These are phyloP conservation scores for Austroboletus eburneus DNA, from an alignment of 768 basidiomycete genomes.

Conservation along the genomic window DNA sequence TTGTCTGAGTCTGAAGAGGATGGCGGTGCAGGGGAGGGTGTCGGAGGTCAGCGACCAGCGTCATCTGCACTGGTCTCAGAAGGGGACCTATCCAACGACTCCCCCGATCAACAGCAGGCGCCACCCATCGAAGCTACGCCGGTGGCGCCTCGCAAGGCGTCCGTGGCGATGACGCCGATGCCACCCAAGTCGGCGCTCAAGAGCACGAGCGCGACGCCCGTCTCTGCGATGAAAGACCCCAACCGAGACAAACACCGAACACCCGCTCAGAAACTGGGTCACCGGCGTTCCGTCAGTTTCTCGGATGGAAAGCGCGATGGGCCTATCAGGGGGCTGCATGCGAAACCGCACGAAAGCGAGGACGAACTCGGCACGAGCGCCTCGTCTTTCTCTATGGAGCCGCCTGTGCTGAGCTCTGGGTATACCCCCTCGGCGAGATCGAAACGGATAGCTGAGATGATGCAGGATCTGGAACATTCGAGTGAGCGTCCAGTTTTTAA, in stretches of 20 bases:
- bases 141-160: conserved; percentile 11
- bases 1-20: conserved; percentile 27
- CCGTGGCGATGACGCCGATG: conserved; percentile 21
- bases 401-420: conserved; percentile 16
- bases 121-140: conserved; percentile 18
- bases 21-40: conserved; percentile 11
- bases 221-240: conserved; percentile 54
- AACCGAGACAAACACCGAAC: conserved; percentile 48
- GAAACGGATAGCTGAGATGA: conserved; percentile 76
- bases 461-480: conserved; percentile 66
- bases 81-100: conserved; percentile 32
- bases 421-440: conserved; percentile 63
- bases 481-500: conserved; percentile 59
- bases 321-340: conserved; percentile 66
- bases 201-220: conserved; percentile 48
- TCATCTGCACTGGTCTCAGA: conserved; percentile 35
- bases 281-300: conserved; percentile 91
- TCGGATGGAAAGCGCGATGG: conserved; percentile 91
- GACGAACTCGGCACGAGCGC: conserved; percentile 29
- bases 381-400: conserved; percentile 18
- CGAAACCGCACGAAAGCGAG: conserved; percentile 35
- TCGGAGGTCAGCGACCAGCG: conserved; percentile 4
- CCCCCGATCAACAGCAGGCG: conserved; percentile 3
- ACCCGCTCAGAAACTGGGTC: conserved; percentile 45
- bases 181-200: conserved; percentile 41